Percentiles rank a stretch among this genome's conserved stretches.
phyloP scores from a whole-genome alignment of 1,139 yeast species.

The Scheffersomyces segobiensis region DNA sequence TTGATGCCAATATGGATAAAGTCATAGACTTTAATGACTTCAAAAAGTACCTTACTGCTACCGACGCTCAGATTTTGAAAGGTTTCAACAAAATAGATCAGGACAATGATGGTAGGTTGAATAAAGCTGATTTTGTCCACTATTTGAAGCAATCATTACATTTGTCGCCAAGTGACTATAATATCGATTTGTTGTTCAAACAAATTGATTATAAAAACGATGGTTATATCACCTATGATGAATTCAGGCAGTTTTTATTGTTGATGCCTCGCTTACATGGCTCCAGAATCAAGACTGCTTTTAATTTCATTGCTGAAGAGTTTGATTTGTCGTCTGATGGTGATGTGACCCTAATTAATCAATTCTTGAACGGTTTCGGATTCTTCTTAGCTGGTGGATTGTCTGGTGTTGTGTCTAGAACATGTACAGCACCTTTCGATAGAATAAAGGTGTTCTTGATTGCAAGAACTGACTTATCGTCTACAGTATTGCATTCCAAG shows the following conservation, averaged over 20 bases:
- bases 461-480: slow-evolving; percentile 82
- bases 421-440: slow-evolving; percentile 97
- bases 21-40: slow-evolving; percentile 63
- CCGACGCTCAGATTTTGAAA: slow-evolving; percentile 67
- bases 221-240: slow-evolving; percentile 78
- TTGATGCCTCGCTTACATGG: slow-evolving; percentile 78
- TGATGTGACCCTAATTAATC: slow-evolving; percentile 81
- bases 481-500: slow-evolving; percentile 64
- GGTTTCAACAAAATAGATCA: slow-evolving; percentile 74
- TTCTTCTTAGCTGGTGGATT: slow-evolving; percentile 93
- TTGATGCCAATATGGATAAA: slow-evolving; percentile 59
- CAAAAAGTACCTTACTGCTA: slow-evolving; percentile 55
- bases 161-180: slow-evolving; percentile 52
- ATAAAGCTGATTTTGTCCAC: slow-evolving; percentile 61
- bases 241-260: slow-evolving; percentile 79
- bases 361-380: slow-evolving; percentile 80
- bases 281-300: slow-evolving; percentile 77
- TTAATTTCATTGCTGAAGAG: slow-evolving; percentile 76
- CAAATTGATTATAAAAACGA: slow-evolving; percentile 61
- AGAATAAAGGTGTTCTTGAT: slow-evolving; percentile 89
- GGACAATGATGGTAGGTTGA: slow-evolving; percentile 75
- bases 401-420: slow-evolving; percentile 95
- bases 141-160: slow-evolving; percentile 59
- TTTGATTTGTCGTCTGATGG: slow-evolving; percentile 84
- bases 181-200: slow-evolving; percentile 59